phyloP scores from a whole-genome alignment of 768 basidiomycete species.

The Rhizopogon salebrosus region DNA sequence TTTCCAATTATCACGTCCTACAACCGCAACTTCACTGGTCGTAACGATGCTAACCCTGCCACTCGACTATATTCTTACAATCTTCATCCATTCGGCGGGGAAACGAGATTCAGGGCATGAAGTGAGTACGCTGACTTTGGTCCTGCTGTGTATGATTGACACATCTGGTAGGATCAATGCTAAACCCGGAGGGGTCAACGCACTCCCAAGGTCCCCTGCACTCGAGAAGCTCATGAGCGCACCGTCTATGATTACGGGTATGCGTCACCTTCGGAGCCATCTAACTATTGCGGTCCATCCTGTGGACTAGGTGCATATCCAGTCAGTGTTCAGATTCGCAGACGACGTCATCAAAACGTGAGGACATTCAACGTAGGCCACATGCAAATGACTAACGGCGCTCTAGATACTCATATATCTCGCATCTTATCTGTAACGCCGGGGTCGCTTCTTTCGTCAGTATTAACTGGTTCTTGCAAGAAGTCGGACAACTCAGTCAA shows the following conservation, averaged over 20 bases:
- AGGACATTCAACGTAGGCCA: constrained; percentile 14
- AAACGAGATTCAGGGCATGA: constrained; percentile 26
- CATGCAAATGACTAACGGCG: background rate
- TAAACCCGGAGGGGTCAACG: constrained; percentile 49
- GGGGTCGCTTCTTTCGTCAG: constrained; percentile 56
- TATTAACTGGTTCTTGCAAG: constrained; percentile 53
- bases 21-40: no score
- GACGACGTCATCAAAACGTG: constrained; percentile 50
- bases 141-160: background rate
- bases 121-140: constrained; percentile 12
- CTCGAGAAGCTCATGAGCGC: constrained; percentile 17
- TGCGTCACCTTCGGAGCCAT: constrained; percentile 53
- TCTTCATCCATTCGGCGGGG: constrained; percentile 16
- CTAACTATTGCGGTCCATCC: constrained; percentile 54
- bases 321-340: constrained; percentile 55
- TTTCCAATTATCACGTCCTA: no score
- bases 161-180: constrained; percentile 41
- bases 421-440: constrained; percentile 78
- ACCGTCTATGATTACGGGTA: constrained; percentile 41
- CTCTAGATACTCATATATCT: constrained; percentile 70
- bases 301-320: constrained; percentile 61
- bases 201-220: constrained; percentile 23
- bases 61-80: background rate
- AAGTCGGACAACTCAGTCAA: constrained; percentile 48
- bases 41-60: no score